Evolutionary conservation across 805 yeast species (phyloP), one percentile per base, ranked within the genome.

Genomic region (Saturnispora bothae): DNA sequence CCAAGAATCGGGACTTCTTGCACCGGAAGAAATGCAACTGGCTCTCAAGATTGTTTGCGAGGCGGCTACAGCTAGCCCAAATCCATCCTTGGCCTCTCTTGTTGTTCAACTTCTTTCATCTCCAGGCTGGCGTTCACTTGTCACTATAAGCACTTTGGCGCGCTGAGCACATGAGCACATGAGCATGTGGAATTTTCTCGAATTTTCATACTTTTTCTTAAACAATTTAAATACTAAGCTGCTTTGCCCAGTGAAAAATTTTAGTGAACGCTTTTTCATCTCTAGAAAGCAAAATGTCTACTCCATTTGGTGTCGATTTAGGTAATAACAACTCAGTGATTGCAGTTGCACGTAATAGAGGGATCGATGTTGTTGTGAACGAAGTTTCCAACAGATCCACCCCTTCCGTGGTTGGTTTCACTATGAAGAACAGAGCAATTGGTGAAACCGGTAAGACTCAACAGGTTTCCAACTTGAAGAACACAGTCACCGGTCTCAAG

Each of bases 331-430:
- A 75, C 72, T 78, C 95, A 48, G 96, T 89, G 51, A 74, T 89
- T 60, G 97, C 94, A 31, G 81, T 94, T 60, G 98, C 98, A 47
- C 82, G 89, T 63, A 92, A 89, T 77, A 80, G 97, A 71, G 97
- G 97, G 59, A 92, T 92, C 59, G 99, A 92, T 64, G 80, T 92
- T 55, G 84, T 92, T 55, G 97, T 92, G 67, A 92, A 92, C 62
- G 99, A 92, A 67, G 97, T 92, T 34, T 88, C 97, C 41, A 92
- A 92, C 80, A 82, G 99, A 66, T 64, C 94, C 50, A 92, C 99
- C 25, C 98, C 99, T 48, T 59, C 76, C 16, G 61, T 64, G 49
- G 92, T 92, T 51, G 97, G 96, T 25, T 92, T 92, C 53, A 96
- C 96, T 51, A 60, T 57, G 48, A 84, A 83, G 66, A 79, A 75